These are phyloP conservation scores for Dactylellina leptospora DNA, from an alignment of 2,329 filamentous ascomycete genomes.

Conservation along the genomic window DNA sequence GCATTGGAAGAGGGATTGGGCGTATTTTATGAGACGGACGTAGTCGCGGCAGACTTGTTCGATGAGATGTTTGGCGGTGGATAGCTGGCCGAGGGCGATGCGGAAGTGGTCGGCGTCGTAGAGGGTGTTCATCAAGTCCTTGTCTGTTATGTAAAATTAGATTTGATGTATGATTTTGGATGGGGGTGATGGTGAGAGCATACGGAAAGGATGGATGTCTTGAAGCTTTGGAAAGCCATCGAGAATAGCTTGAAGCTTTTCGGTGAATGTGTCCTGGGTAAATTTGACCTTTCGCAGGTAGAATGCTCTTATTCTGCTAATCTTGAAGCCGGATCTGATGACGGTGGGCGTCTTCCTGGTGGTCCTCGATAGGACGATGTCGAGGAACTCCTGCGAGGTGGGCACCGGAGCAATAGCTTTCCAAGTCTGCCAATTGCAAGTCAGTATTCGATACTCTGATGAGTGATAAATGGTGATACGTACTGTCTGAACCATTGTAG, in stretches of 20 bases:
- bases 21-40: conserved; percentile 94
- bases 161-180: conserved; percentile 53
- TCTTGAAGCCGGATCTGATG: conserved; percentile 95
- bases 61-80: conserved; percentile 93
- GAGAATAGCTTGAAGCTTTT: conserved; percentile 89
- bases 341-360: conserved; percentile 93
- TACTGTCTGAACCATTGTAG: conserved; percentile 52
- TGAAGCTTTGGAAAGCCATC: conserved; percentile 91
- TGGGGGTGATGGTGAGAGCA: conserved; percentile 60
- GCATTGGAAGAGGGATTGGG: conserved; percentile 96
- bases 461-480: conserved; percentile 1
- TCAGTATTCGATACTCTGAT: conserved; percentile 10
- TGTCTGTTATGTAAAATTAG: conserved; percentile 62
- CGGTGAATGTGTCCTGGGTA: conserved; percentile 93
- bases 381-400: conserved; percentile 92
- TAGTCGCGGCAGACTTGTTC: conserved; percentile 97
- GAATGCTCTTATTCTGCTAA: conserved; percentile 90
- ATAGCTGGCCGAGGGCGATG: conserved; percentile 94
- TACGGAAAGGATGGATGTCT: conserved; percentile 95
- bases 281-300: conserved; percentile 99
- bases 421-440: conserved; percentile 63
- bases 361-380: conserved; percentile 93
- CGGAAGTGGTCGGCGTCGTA: conserved; percentile 98
- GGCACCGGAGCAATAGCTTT: conserved; percentile 87
- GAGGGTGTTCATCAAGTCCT: conserved; percentile 92